A percentile compares a stretch with the other conserved stretches of the same genome.
Conservation (phyloP, 108 stramenopile genomes). For the Conticribra weissflogii region DNA sequence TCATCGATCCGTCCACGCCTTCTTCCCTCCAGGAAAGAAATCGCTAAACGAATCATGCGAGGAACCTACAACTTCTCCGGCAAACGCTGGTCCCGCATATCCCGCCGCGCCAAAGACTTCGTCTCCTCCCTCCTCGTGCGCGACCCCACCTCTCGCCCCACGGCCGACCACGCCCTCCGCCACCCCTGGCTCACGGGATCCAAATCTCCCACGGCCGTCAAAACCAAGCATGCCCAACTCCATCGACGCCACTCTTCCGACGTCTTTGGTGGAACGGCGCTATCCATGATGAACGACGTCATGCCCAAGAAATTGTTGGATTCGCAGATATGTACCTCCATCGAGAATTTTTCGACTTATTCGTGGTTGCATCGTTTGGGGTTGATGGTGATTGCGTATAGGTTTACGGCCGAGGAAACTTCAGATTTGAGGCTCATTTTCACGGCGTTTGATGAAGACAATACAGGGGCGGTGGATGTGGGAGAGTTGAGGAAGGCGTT, state of each 20-base stretch:
- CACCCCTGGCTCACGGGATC: constrained; percentile 51
- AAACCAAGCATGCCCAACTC: not conserved
- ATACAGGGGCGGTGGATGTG: constrained; percentile 51
- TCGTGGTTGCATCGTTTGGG: constrained; percentile 66
- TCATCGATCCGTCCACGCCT: too few relatives aligned
- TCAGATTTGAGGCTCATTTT: constrained; percentile 61
- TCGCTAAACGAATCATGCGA: constrained; percentile 68
- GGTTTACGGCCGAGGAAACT: constrained; percentile 69
- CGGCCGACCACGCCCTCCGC: constrained; percentile 31
- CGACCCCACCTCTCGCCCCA: constrained; percentile 43
- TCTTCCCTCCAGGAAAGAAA: constrained; percentile 17
- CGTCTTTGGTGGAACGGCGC: constrained; percentile 18
- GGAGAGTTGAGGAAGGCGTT: constrained; percentile 71
- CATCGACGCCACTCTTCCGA: constrained; percentile 41
- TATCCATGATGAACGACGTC: constrained; percentile 24
- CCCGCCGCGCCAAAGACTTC: constrained; percentile 56
- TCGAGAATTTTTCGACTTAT: constrained; percentile 58
- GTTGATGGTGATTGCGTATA: constrained; percentile 75
- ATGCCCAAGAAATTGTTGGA: constrained; percentile 42
- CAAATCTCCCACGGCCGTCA: not conserved
- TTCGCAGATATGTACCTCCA: constrained; percentile 45
- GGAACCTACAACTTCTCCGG: constrained; percentile 59
- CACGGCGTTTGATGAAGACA: constrained; percentile 48
- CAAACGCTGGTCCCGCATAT: constrained; percentile 61
- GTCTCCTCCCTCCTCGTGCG: constrained; percentile 42